Evolutionary conservation across 768 basidiomycete species (phyloP).

Genomic region (Boletales sp.): DNA sequence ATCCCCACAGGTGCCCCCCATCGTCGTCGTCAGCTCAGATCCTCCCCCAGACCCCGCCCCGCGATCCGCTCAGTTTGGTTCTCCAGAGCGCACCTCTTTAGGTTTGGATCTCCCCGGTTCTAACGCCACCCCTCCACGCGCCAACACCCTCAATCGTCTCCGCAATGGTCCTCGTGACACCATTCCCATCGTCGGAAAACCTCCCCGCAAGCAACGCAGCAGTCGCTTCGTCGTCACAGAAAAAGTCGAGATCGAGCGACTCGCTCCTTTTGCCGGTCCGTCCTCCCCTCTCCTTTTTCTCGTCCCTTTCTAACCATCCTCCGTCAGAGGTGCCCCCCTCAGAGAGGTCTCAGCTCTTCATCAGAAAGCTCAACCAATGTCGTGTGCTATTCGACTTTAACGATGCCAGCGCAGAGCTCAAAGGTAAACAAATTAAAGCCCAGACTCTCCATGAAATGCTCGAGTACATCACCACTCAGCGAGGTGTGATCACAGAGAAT

Average conservation of each 20-base stretch:
- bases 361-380: conserved; percentile 95
- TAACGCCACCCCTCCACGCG: conserved; percentile 59
- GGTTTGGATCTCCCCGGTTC: conserved; percentile 43
- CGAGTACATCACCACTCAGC: conserved; percentile 96
- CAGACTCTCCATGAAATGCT: conserved; percentile 98
- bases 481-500: conserved; percentile 92
- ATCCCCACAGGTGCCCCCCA: conserved; percentile 64
- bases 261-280: conserved; percentile 84
- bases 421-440: conserved; percentile 98
- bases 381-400: conserved; percentile 98
- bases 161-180: conserved; percentile 90
- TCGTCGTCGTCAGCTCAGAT: conserved; percentile 84
- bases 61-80: conserved; percentile 39
- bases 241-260: conserved; percentile 91
- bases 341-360: conserved; percentile 88
- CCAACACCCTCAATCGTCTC: conserved; percentile 68
- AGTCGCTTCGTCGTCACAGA: conserved; percentile 95
- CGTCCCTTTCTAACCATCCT: conserved; percentile 4
- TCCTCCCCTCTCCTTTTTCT: not conserved
- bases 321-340: conserved; percentile 75
- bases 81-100: conserved; percentile 47
- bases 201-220: conserved; percentile 95
- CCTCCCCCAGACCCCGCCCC: conserved; percentile 45
- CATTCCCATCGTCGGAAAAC: conserved; percentile 94
- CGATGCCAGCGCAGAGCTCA: conserved; percentile 91